Evolutionary conservation across 2,329 filamentous ascomycete genomes (phyloP), one percentile per base, ranked within the genome.

Genomic region (Cladosporium sp.): DNA sequence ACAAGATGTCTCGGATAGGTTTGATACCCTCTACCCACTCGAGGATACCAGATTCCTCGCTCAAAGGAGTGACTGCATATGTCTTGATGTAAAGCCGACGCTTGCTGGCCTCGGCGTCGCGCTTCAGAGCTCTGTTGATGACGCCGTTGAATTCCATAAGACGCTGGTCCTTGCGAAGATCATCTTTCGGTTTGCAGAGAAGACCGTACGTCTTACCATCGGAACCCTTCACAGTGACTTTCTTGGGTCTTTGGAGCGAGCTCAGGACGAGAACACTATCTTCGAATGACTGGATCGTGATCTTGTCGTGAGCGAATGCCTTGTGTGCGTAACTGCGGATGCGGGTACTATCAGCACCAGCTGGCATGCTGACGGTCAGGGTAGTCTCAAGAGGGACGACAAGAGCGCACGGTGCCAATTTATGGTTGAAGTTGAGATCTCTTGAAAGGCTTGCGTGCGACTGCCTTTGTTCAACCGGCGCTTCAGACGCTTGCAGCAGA

Each of bases 91-190:
- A 96, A 64, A 99, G 85, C 69, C 95, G 91, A 18, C 95, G 88
- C 76, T 92, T 91, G 77, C 91, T 96, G 18, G 93, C 91, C 75
- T 97, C 93, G 2, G 93, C 89, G 73, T 98, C 93, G 67, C 91
- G 89, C 75, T 97, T 97, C 65, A 99, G 80, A 2, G 94, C 92
- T 66, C 95, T 87, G 76, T 99, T 99, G 81, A 99, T 98, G 87
- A 98, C 95, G 54, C 90, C 89, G 76, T 98, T 99, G 83, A 99
- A 99, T 76, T 99, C 96, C 93, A 99, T 99, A 23, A 99, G 88
- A 60, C 95, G 92, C 77, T 98, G 94, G 73, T 99, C 96, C 70
- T 96, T 99, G 59, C 95, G 90, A 26, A 99, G 85, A 76, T 99
- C 96, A 76, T 99, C 95, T 77, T 98, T 98, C 10, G 95, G 96